These are phyloP conservation scores for Russula sp. DNA, from an alignment of 768 basidiomycete genomes.

Conservation along the genomic window DNA sequence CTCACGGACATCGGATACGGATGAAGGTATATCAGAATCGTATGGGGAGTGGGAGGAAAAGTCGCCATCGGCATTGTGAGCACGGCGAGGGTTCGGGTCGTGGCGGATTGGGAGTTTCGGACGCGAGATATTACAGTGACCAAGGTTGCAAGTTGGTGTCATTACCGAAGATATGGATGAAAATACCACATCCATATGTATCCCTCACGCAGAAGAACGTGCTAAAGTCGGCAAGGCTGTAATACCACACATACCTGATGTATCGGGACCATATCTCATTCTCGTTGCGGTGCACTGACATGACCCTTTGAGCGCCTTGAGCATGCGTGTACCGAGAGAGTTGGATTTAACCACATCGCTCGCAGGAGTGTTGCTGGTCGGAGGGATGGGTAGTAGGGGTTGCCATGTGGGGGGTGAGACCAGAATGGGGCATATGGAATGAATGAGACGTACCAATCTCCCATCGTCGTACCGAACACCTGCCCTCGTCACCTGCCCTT, in stretches of 20 bases:
- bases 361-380: conserved; percentile 38
- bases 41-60: conserved; percentile 38
- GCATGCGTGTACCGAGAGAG: conserved; percentile 42
- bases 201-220: conserved; percentile 27
- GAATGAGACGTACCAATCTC: conserved; percentile 54
- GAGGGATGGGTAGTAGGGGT: conserved; percentile 4
- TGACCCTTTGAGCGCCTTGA: conserved; percentile 63
- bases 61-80: conserved; percentile 61
- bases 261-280: conserved; percentile 35
- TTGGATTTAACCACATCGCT: conserved; percentile 73
- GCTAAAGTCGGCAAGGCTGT: conserved; percentile 57
- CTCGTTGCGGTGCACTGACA: conserved; percentile 25
- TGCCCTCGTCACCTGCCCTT: no score
- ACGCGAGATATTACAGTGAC: conserved; percentile 60
- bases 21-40: conserved; percentile 38
- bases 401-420: no score
- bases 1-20: conserved; percentile 24
- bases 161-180: no score
- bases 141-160: conserved; percentile 50
- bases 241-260: conserved; percentile 53
- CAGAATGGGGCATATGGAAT: conserved; percentile 69
- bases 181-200: no score
- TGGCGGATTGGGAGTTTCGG: conserved; percentile 67
- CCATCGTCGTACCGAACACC: conserved; percentile 66
- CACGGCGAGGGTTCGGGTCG: conserved; percentile 43